These are phyloP conservation scores for Coemansia sp. DNA, from an alignment of 192 early-diverging fungal genomes.

Conservation along the genomic window DNA sequence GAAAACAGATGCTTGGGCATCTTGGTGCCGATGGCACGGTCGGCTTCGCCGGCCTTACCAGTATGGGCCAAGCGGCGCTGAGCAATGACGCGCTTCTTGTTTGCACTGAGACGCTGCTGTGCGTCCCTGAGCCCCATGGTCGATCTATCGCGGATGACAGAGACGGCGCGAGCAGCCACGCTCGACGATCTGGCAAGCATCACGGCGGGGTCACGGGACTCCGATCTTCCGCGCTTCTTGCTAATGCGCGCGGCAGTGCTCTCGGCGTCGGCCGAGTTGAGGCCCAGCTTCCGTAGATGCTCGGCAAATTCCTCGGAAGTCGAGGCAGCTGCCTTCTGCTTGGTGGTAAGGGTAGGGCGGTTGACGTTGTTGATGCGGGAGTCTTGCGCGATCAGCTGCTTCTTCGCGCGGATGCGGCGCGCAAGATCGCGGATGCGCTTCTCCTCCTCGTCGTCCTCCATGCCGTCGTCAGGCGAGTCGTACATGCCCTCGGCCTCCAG, in stretches of 20 bases:
- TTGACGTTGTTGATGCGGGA: constrained; percentile 82
- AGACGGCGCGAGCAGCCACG: constrained; percentile 62
- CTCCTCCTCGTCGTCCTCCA: constrained; percentile 75
- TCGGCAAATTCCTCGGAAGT: constrained; percentile 66
- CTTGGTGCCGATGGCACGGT: constrained; percentile 87
- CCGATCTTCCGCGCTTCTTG: constrained; percentile 77
- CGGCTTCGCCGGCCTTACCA: constrained; percentile 90
- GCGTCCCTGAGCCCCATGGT: constrained; percentile 75
- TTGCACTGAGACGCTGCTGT: constrained; percentile 42
- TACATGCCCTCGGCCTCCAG: constrained; percentile 95
- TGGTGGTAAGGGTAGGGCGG: constrained; percentile 64
- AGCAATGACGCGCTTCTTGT: constrained; percentile 72
- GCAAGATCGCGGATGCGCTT: constrained; percentile 76
- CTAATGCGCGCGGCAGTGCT: constrained; percentile 63
- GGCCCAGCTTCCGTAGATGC: constrained; percentile 72
- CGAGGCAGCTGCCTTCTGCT: constrained; percentile 37
- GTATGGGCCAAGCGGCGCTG: constrained; percentile 76
- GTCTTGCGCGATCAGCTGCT: constrained; percentile 77
- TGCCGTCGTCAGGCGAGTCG: constrained; percentile 71
- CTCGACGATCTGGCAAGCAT: constrained; percentile 65
- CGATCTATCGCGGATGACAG: constrained; percentile 65
- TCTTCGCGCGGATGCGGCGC: constrained; percentile 81
- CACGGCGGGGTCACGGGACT: constrained; percentile 66
- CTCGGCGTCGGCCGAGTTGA: constrained; percentile 63
- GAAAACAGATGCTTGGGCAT: constrained; percentile 98